Conservation (phyloP, 2,329 filamentous ascomycete genomes). For the Paecilomyces sp. region DNA sequence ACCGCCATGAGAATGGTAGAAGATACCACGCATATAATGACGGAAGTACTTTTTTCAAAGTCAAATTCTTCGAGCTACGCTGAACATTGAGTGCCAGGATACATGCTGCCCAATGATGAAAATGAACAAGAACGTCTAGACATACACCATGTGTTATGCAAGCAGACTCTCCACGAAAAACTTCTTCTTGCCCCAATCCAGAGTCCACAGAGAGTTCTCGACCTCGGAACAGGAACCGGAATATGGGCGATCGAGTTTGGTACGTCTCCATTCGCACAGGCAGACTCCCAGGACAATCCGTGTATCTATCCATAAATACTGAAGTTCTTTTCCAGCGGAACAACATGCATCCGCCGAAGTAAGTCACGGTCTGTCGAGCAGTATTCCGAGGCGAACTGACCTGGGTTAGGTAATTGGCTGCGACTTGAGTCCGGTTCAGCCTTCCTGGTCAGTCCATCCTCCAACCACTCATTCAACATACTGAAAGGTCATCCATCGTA, state of each 20-base stretch:
- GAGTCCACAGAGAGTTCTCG: slow-evolving; percentile 35
- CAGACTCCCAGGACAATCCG: neutral
- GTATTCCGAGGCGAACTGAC: neutral
- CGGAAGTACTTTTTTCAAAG: neutral
- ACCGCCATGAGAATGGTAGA: neutral
- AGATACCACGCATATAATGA: slow-evolving; percentile 1
- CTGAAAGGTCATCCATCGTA: neutral
- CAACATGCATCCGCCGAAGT: neutral
- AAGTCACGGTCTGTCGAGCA: neutral
- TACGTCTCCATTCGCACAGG: neutral
- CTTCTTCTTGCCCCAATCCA: slow-evolving; percentile 39
- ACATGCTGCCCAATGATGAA: neutral
- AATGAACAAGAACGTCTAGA: neutral
- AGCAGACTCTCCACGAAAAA: slow-evolving; percentile 29
- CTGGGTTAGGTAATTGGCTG: slow-evolving; percentile 1
- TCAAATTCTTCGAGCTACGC: neutral
- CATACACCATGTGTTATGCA: neutral
- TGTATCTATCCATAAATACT: neutral
- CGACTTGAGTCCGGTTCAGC: slow-evolving; percentile 6
- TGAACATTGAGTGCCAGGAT: neutral
- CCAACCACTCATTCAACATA: neutral
- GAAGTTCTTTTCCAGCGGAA: neutral
- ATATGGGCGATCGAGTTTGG: slow-evolving; percentile 50
- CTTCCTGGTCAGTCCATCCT: neutral
- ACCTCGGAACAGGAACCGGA: slow-evolving; percentile 46